Evolutionary conservation across 2,329 filamentous ascomycete species (phyloP).

Genomic region (Tolypocladium amazonense): DNA sequence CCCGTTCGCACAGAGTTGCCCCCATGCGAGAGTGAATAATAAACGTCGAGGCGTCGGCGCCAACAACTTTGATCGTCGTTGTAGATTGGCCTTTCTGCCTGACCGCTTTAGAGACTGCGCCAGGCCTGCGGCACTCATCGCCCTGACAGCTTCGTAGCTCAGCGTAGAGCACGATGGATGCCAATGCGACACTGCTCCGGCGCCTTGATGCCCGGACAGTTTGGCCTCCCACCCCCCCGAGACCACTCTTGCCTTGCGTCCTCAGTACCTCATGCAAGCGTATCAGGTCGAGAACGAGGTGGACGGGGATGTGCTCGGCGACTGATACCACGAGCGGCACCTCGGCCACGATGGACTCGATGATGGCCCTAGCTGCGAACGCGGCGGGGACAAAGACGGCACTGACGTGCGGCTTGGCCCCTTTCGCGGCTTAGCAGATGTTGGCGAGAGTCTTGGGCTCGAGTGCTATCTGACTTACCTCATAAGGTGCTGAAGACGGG

Average conservation of each 20-base stretch:
- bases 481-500: slow-evolving; percentile 24
- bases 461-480: slow-evolving; percentile 11
- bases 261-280: slow-evolving; percentile 58
- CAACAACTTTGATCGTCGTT: neutral
- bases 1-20: neutral
- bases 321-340: slow-evolving; percentile 70
- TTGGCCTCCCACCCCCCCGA: slow-evolving; percentile 78
- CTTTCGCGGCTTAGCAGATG: slow-evolving; percentile 17
- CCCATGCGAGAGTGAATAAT: neutral
- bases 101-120: slow-evolving; percentile 44
- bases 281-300: slow-evolving; percentile 70
- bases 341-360: slow-evolving; percentile 67
- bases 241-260: slow-evolving; percentile 59
- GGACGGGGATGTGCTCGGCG: slow-evolving; percentile 68
- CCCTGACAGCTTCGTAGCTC: slow-evolving; percentile 70
- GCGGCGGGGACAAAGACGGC: slow-evolving; percentile 65
- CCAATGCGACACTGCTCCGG: slow-evolving; percentile 50
- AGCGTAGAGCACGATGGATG: slow-evolving; percentile 43
- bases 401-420: slow-evolving; percentile 49
- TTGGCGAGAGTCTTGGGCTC: neutral
- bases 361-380: slow-evolving; percentile 56
- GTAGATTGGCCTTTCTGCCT: neutral
- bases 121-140: slow-evolving; percentile 60
- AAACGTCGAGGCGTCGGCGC: neutral
- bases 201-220: slow-evolving; percentile 71